phyloP scores from a whole-genome alignment of 345 rosid species.

The Microthlaspi erraticum region DNA sequence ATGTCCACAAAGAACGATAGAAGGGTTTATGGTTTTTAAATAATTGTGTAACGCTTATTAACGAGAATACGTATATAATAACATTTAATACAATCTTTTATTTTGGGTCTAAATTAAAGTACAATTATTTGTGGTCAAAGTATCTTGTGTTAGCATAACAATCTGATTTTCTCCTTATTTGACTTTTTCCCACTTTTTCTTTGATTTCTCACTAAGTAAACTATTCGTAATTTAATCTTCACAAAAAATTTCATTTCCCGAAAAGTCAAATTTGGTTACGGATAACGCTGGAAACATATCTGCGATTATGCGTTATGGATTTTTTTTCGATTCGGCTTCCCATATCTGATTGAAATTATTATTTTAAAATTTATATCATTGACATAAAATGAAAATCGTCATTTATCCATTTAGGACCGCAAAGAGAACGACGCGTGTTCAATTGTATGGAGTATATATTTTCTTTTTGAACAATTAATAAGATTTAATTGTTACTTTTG shows the following conservation, averaged over 20 bases:
- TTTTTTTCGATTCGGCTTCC: background rate
- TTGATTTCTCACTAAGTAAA: slow-evolving; percentile 4
- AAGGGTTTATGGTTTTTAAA: background rate
- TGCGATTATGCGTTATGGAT: background rate
- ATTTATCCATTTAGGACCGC: background rate
- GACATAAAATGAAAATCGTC: background rate
- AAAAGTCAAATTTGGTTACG: slow-evolving; percentile 1
- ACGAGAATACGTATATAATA: background rate
- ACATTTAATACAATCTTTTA: background rate
- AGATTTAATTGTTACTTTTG: no score
- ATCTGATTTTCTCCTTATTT: slow-evolving; percentile 3
- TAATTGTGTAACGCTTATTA: slow-evolving; percentile 1
- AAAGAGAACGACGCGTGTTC: background rate
- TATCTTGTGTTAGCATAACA: slow-evolving; percentile 17
- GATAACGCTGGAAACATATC: background rate
- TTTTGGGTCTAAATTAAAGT: background rate
- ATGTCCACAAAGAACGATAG: background rate
- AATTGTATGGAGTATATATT: background rate
- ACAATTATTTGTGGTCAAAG: background rate
- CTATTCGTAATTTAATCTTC: background rate
- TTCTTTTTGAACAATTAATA: no score
- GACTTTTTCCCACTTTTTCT: background rate
- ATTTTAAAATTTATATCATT: no score
- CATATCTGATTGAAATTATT: slow-evolving; percentile 8
- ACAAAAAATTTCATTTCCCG: background rate